These are phyloP conservation scores for Solanum rostratum DNA, from an alignment of 257 asterid species.

Conservation along the genomic window DNA sequence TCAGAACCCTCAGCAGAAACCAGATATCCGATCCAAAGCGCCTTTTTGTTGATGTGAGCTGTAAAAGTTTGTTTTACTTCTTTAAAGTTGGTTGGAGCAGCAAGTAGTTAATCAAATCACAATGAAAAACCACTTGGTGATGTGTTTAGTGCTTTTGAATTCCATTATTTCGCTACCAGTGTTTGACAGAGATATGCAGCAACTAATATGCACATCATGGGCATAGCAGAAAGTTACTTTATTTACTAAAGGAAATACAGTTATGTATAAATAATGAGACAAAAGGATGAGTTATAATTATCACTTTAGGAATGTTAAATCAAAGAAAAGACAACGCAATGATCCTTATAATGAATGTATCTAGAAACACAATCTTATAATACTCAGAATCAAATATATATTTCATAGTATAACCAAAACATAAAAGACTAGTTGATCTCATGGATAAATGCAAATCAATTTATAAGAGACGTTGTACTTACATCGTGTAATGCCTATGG, in stretches of 20 bases:
- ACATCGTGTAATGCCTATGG: too few species aligned
- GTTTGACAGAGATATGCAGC: not conserved
- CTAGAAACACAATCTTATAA: too few species aligned
- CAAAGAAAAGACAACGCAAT: too few species aligned
- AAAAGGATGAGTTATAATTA: too few species aligned
- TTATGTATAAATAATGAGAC: not conserved
- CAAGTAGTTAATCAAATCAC: not conserved
- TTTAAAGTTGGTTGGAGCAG: not conserved
- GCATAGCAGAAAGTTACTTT: not conserved
- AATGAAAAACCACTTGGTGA: not conserved
- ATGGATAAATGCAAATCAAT: too few species aligned
- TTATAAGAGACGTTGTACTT: too few species aligned
- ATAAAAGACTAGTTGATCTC: too few species aligned
- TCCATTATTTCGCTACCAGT: not conserved
- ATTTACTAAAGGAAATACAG: not conserved
- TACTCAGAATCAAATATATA: too few species aligned
- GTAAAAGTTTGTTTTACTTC: not conserved
- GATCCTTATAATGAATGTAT: too few species aligned
- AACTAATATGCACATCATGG: not conserved
- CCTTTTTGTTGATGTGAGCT: constrained; percentile 45
- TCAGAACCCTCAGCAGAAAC: constrained; percentile 65
- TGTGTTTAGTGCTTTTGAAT: not conserved
- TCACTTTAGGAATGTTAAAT: too few species aligned
- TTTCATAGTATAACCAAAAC: too few species aligned
- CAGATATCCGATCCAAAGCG: constrained; percentile 59